Base-by-base conservation (phyloP, 2,329 filamentous ascomycete genomes). In the Apiospora arundinis region DNA sequence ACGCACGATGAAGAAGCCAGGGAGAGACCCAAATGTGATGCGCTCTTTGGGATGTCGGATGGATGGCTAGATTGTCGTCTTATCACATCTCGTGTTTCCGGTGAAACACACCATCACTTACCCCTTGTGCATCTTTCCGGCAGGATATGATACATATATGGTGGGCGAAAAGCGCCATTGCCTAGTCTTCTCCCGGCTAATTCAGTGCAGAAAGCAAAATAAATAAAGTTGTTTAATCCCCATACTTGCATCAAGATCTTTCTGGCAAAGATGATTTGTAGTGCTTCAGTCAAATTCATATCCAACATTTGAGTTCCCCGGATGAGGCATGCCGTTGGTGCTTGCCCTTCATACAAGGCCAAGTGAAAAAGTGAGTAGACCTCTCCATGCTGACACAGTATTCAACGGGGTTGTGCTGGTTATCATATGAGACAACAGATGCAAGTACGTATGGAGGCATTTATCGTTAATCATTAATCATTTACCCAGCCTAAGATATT, bases 211-310 rank as follows among this genome's bases (percentile, higher is more conserved):
- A 63, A 63, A 63, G 8, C 56, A 63, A 63, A 21, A 63, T 40
- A 63, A 63, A 63, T 40, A 63, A 63, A 63, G 56, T 63, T 23
- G 56, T 63, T 63, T 63, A 63, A 63, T 63, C 32, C 56, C 56
- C 56, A 63, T 63, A 21, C n/a, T 40, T 40, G 32, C 18, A 40
- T n/a, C 4, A 8, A 40, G 9, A 23, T 5, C 42, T 45, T 45
- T 2, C 16, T 45, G 42, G 9, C 42, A 45, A 45, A 16, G 14
- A 4, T 45, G 32, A 32, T 32, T 3, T 32, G 32, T 32, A 32
- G 6, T 32, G 32, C 32, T 32, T 32, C 32, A 32, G 32, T 32
- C 32, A 32, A 32, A 6, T 6, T 32, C 32, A 6, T 4, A 32
- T 6, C 32, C 32, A 32, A 32, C 32, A 32, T 32, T 32, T 6